Percentiles rank a stretch among this genome's conserved stretches.
Evolutionary conservation across 2,329 filamentous ascomycete genomes (phyloP).

Genomic region (Monosporascus sp.): DNA sequence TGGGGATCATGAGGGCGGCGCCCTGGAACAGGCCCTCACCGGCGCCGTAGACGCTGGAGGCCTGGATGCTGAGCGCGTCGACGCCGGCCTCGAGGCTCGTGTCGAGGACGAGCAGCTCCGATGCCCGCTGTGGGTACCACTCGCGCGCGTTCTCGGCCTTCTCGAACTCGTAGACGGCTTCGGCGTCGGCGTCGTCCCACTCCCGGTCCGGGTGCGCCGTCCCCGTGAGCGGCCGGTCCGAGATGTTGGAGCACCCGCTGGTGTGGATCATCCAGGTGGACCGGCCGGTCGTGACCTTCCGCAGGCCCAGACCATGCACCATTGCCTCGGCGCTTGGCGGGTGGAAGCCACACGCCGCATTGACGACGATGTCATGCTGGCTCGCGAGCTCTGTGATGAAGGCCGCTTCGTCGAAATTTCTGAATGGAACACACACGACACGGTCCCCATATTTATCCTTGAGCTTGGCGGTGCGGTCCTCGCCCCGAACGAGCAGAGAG

Average conservation of each 20-base stretch:
- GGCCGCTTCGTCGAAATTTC: conserved; percentile 7
- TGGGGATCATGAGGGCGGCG: conserved; percentile 9
- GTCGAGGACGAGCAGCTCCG: conserved; percentile 10
- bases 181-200: conserved; percentile 5
- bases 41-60: conserved; percentile 8
- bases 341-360: conserved; percentile 30
- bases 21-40: conserved; percentile 12
- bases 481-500: conserved; percentile 5
- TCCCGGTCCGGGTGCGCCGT: conserved; percentile 1
- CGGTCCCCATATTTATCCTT: conserved; percentile 4
- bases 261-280: conserved; percentile 14
- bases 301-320: conserved; percentile 27
- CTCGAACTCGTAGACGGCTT: conserved; percentile 7
- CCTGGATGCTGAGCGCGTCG: conserved; percentile 9
- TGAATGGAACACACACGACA: conserved; percentile 4
- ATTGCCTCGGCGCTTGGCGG: conserved; percentile 26
- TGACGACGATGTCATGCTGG: conserved; percentile 25
- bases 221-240: conserved; percentile 11
- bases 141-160: conserved; percentile 9
- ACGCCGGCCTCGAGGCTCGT: conserved; percentile 4
- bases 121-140: conserved; percentile 13
- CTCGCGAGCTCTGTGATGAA: conserved; percentile 5
- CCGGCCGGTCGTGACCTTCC: conserved; percentile 8
- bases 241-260: conserved; percentile 12
- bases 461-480: conserved; percentile 3